Percentiles rank a stretch among this genome's conserved stretches.
phyloP scores from a whole-genome alignment of 176 grass and related monocot genomes.

The Ananas comosus region DNA sequence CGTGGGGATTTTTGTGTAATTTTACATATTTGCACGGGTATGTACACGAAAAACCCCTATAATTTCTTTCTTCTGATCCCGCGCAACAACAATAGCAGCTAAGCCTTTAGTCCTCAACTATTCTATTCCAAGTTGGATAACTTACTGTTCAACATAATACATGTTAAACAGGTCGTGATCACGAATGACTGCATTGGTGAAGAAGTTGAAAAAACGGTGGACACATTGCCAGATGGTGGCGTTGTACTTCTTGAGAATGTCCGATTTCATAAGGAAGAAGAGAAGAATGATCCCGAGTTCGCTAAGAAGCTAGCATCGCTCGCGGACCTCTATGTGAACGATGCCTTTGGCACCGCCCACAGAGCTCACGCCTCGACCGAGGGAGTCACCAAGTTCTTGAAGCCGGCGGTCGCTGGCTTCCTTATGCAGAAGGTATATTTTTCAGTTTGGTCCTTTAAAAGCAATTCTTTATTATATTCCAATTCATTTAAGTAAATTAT shows the following conservation, averaged over 20 bases:
- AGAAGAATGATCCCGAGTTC: slow-evolving; percentile 45
- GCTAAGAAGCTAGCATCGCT: slow-evolving; percentile 41
- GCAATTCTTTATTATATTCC: no score
- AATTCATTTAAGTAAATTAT: no score
- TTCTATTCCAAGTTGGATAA: no score
- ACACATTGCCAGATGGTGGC: slow-evolving; percentile 35
- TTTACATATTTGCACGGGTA: no score
- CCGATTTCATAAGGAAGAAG: slow-evolving; percentile 46
- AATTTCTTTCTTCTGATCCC: no score
- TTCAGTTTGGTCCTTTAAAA: neutral
- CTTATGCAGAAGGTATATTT: slow-evolving; percentile 39
- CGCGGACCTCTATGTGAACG: slow-evolving; percentile 42
- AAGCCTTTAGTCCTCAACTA: no score
- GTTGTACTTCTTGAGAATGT: slow-evolving; percentile 45
- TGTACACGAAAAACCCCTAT: no score
- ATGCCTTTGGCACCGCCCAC: slow-evolving; percentile 44
- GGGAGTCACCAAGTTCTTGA: slow-evolving; percentile 40
- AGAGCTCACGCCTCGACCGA: slow-evolving; percentile 45
- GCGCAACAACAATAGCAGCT: no score
- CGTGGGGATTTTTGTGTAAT: neutral
- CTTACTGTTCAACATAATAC: neutral
- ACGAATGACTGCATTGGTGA: slow-evolving; percentile 38
- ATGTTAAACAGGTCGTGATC: slow-evolving; percentile 29
- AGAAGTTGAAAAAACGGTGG: slow-evolving; percentile 34
- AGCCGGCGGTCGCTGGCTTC: slow-evolving; percentile 39